These are phyloP conservation scores for Colletotrichum sp. DNA, from an alignment of 2,329 filamentous ascomycete species.

Conservation along the genomic window DNA sequence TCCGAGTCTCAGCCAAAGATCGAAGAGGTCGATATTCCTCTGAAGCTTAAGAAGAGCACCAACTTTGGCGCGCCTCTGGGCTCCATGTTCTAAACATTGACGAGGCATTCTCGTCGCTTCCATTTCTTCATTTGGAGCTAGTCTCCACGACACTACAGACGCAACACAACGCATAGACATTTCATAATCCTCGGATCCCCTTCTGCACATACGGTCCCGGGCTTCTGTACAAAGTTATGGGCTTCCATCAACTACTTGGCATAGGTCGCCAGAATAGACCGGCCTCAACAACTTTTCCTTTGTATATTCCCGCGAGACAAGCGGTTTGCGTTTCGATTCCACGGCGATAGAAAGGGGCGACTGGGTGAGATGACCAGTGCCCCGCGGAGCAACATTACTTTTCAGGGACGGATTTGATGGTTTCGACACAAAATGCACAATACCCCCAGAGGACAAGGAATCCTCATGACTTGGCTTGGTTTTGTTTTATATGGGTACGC, in stretches of 20 bases:
- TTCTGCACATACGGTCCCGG: conserved; percentile 13
- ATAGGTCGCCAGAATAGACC: not conserved
- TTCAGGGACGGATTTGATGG: conserved; percentile 7
- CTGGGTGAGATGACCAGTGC: not conserved
- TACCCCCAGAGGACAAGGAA: conserved; percentile 17
- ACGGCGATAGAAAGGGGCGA: conserved; percentile 5
- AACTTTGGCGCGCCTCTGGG: conserved; percentile 30
- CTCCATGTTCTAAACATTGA: conserved; percentile 14
- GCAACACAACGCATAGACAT: not conserved
- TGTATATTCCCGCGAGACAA: not conserved
- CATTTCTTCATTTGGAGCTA: not conserved
- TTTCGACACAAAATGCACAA: conserved; percentile 23
- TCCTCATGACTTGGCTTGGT: conserved; percentile 15
- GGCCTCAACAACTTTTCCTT: not conserved
- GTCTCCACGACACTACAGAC: not conserved
- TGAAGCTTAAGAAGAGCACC: conserved; percentile 48
- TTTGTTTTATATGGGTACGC: conserved; percentile 7
- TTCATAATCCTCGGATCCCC: not conserved
- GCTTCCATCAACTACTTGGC: not conserved
- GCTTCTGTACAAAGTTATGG: conserved; percentile 8
- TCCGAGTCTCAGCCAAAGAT: conserved; percentile 28
- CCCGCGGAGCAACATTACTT: conserved; percentile 6
- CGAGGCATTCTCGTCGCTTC: not conserved
- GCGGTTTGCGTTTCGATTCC: not conserved
- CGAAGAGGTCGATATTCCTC: conserved; percentile 47